Evolutionary conservation across 2,329 filamentous ascomycete species (phyloP), one percentile per base, ranked within the genome.

Genomic region (Colletotrichum aenigma): DNA sequence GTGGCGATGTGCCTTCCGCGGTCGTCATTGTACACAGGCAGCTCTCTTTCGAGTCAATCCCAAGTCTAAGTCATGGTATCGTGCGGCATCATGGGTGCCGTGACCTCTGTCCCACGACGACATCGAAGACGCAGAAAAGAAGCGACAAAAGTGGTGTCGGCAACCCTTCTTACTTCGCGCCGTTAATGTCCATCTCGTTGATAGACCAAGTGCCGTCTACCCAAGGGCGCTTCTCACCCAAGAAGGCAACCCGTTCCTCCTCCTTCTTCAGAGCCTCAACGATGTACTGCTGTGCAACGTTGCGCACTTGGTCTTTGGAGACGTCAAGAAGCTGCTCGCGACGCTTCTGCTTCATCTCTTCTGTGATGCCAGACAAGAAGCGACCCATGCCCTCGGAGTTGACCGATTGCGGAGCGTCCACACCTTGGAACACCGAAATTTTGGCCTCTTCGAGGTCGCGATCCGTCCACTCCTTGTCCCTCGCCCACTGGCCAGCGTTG

Each of bases 371-470:
- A 34, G 93, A 94, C 81, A 98, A 87, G 85, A 99, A 99, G 70
- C 93, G 90, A 58, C 91, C 90, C 92, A 98, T 94, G 43, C 96
- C 97, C 83, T 98, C 96, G 66, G 94, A 90, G 82, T 94, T 97
- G 26, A 98, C 95, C 52, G 94, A 94, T 79, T 93, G 90, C 1
- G 97, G 97, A 13, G 96, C 96, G 84, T 99, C 97, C 12, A 98
- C 91, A 43, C 91, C 89, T 85, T 99, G 96, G 89, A 99, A 99
- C 15, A 98, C 94, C 32, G 94, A 95, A 52, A 99, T 91, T 86
- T 99, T 99, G 77, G 97, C 97, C 84, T 99, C 97, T 81, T 98
- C 96, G 3, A 99, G 88, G 82, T 99, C 96, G 48, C 93, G 92
- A 28, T 94, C 92, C 2, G 92, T 93, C 96, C 96, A 98, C 72